Evolutionary conservation across 805 yeast genomes (phyloP), one percentile per base, ranked within the genome.

Genomic region (Wickerhamiella kazuoi): DNA sequence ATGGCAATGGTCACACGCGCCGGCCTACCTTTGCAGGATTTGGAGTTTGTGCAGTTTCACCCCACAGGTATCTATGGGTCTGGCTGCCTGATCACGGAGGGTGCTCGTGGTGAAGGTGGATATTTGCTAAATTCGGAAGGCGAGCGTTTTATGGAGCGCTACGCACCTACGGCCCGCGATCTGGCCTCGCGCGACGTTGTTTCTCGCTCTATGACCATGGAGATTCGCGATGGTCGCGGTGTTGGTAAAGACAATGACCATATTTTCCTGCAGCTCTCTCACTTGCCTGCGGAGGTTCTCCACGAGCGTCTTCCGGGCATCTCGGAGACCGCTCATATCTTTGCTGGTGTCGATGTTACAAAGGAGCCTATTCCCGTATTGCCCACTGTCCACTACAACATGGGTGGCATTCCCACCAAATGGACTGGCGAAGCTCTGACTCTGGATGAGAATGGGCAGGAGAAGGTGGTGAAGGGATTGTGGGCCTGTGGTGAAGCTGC

Each of bases 21-120:
- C 40, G 98, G 98, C 46, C 74, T 87, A 62, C 98, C 98, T 43
- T 71, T 87, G 57, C 94, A 87, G 67, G 98, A 87, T 66, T 69
- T 87, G 64, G 98, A 87, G 68, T 87, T 87, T 59, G 86, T 87
- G 46, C 98, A 87, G 68, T 87, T 87, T 83, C 98, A 87, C 65
- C 98, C 98, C 41, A 84, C 97, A 20, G 98, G 98, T 73, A 90
- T 87, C 64, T 87, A 87, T 63, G 98, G 98, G 44, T 83, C 97
- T 31, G 98, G 98, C 49, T 90, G 97, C 71, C 69, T 87, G 68
- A 90, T 90, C 62, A 90, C 98, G 41, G 98, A 90, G 67, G 98
- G 98, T 68, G 94, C 96, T 50, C 80, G 98, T 71, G 98, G 98
- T 73, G 98, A 90, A 71, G 98, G 98, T 75, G 98, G 98, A 48